Evolutionary conservation across 1,284 basidiomycete genomes (phyloP), one percentile per base, ranked within the genome.

Genomic region (Afroboletus lepidellus): DNA sequence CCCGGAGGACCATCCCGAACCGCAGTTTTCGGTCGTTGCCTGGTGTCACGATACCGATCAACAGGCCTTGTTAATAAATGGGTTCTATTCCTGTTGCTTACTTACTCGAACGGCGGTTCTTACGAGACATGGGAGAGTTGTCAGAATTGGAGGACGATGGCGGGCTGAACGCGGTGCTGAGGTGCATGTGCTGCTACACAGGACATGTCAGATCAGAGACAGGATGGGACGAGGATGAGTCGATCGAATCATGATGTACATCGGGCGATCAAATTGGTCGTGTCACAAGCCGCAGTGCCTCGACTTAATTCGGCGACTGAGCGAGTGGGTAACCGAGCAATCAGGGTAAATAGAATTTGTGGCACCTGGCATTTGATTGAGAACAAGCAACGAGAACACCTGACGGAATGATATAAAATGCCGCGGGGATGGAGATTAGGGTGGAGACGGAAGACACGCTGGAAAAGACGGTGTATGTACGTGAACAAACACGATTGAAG

Each of bases 391-490:
- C 50, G 53, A 52, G 50, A 49, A 51, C 47, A 48, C 18, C 50
- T 58, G 56, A 58, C 37, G 37, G 41, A 25, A 57, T 53, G 54
- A 59, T 48, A 60, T 43, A 56, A 47, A 64, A 60, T 51, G 58
- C 66, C 69, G 66, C 67, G 65, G 66, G 56, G 50, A 57, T 57
- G 66, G 60, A 63, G 60, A 59, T 63, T 60, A 59, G 62, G 62
- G 66, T 67, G 66, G 66, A 69, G 63, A 58, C 55, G 61, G 55
- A 57, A 41, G 62, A 56, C 59, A 69, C 55, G 65, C 57, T 59
- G 63, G 42, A 67, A 58, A 63, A 50, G 61, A 67, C 60, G 42
- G 63, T 51, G 53, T 44, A 58, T 64, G 66, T 68, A 71, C 66
- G 69, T 71, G 66, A 71, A 61, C 50, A 58, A 55, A 68, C 68